Conservation (phyloP, 257 asterid genomes). For the Solanum megistacrolobum region DNA sequence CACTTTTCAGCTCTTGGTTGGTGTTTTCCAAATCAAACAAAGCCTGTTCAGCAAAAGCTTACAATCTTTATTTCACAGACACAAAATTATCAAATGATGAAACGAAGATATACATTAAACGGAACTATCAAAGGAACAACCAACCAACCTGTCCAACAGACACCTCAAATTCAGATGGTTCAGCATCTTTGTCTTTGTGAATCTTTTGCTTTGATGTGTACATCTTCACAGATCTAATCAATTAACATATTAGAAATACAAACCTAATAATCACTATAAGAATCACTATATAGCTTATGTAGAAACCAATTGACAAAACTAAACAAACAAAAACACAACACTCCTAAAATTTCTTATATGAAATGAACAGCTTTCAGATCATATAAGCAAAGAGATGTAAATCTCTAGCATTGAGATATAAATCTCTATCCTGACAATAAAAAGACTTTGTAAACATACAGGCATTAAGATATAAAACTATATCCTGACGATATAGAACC, state of each 20-base stretch:
- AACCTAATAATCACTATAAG: background rate
- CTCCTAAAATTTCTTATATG: background rate
- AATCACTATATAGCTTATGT: background rate
- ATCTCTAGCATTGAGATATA: background rate
- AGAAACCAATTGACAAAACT: background rate
- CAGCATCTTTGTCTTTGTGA: slow-evolving; percentile 70
- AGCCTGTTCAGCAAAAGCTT: slow-evolving; percentile 27
- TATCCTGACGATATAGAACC: background rate
- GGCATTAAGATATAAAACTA: background rate
- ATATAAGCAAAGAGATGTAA: background rate
- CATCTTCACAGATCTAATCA: slow-evolving; percentile 45
- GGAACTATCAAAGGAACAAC: background rate
- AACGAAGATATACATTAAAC: background rate
- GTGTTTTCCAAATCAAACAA: slow-evolving; percentile 78
- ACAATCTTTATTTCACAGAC: background rate
- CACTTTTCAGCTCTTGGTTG: slow-evolving; percentile 78
- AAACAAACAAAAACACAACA: background rate
- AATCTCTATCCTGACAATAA: background rate
- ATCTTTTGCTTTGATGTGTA: slow-evolving; percentile 60
- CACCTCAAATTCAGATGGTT: slow-evolving; percentile 81
- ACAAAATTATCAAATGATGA: background rate
- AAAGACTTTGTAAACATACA: too few relatives aligned
- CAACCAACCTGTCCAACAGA: slow-evolving; percentile 65
- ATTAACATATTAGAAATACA: background rate
- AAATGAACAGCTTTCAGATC: background rate